A percentile compares a stretch with the other conserved stretches of the same genome.
Conservation (phyloP, 2,329 filamentous ascomycete genomes). For the Myriosclerotinia duriaeana region DNA sequence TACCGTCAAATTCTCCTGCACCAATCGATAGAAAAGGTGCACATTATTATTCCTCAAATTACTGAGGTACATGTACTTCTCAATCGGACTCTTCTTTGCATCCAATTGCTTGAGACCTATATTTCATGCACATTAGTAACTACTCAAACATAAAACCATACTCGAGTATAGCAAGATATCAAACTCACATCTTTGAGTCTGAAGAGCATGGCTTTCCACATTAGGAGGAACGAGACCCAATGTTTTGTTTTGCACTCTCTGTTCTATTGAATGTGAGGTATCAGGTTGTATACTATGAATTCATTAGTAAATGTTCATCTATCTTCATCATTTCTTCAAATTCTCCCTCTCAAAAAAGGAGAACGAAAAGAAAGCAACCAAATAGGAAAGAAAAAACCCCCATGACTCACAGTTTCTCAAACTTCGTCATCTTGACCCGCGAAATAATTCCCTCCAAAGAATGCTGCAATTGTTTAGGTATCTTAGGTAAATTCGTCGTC, state of each 20-base stretch:
- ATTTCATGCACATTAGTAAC: neutral
- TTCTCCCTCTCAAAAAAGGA: neutral
- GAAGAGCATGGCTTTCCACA: conserved; percentile 37
- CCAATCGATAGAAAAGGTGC: conserved; percentile 39
- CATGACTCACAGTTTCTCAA: conserved; percentile 26
- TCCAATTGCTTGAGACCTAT: conserved; percentile 38
- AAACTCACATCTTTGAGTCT: conserved; percentile 36
- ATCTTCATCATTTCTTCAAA: too few species aligned
- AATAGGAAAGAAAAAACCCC: neutral
- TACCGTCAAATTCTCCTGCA: conserved; percentile 37
- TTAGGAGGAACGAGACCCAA: conserved; percentile 37
- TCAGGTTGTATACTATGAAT: conserved; percentile 29
- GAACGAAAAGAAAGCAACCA: neutral
- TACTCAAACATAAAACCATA: neutral
- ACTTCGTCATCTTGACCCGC: neutral
- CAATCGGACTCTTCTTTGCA: conserved; percentile 36
- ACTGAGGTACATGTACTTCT: conserved; percentile 40
- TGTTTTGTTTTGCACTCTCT: conserved; percentile 33
- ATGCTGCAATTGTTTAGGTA: neutral
- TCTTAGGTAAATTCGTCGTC: neutral
- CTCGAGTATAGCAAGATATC: neutral
- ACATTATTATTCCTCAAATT: conserved; percentile 37
- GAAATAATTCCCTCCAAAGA: neutral
- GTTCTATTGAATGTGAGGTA: conserved; percentile 36
- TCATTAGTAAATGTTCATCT: neutral